Percentiles rank a stretch among this genome's conserved stretches.
These are phyloP conservation scores for Hygrocybe coccinea DNA, from an alignment of 768 basidiomycete species.

Conservation along the genomic window DNA sequence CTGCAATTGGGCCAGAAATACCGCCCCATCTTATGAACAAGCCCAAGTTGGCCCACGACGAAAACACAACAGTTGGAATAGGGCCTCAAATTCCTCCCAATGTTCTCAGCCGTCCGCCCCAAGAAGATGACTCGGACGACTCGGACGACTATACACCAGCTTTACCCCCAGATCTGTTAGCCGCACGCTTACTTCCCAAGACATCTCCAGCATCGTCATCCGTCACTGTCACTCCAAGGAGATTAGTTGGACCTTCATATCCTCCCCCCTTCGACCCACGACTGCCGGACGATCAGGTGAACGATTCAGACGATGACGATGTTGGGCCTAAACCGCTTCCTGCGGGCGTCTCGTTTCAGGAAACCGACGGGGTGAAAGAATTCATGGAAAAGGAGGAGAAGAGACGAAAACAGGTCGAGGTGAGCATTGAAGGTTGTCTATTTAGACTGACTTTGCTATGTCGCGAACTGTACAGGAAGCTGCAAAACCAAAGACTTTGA, in stretches of 20 bases:
- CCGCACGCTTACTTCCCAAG: no score
- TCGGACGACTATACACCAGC: slow-evolving; percentile 70
- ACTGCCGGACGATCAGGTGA: slow-evolving; percentile 38
- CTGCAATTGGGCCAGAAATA: slow-evolving; percentile 53
- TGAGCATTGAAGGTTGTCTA: slow-evolving; percentile 20
- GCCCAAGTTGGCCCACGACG: slow-evolving; percentile 15
- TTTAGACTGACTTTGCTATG: background rate
- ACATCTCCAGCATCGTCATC: no score
- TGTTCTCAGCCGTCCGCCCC: slow-evolving; percentile 3
- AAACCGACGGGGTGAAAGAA: slow-evolving; percentile 66
- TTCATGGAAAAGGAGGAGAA: slow-evolving; percentile 85
- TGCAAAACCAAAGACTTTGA: slow-evolving; percentile 64
- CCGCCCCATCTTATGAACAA: slow-evolving; percentile 43
- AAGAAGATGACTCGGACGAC: slow-evolving; percentile 46
- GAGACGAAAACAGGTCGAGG: slow-evolving; percentile 64
- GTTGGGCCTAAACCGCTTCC: slow-evolving; percentile 80
- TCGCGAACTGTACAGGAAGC: slow-evolving; percentile 50
- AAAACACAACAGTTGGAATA: slow-evolving; percentile 6
- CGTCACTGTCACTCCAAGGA: slow-evolving; percentile 38
- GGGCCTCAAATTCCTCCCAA: background rate
- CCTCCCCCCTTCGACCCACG: slow-evolving; percentile 32
- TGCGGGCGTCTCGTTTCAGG: slow-evolving; percentile 36
- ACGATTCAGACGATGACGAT: slow-evolving; percentile 73
- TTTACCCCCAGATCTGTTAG: slow-evolving; percentile 57
- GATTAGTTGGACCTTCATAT: slow-evolving; percentile 48